Conservation (phyloP, 345 rosid species). For the Raphanus raphanistrum region DNA sequence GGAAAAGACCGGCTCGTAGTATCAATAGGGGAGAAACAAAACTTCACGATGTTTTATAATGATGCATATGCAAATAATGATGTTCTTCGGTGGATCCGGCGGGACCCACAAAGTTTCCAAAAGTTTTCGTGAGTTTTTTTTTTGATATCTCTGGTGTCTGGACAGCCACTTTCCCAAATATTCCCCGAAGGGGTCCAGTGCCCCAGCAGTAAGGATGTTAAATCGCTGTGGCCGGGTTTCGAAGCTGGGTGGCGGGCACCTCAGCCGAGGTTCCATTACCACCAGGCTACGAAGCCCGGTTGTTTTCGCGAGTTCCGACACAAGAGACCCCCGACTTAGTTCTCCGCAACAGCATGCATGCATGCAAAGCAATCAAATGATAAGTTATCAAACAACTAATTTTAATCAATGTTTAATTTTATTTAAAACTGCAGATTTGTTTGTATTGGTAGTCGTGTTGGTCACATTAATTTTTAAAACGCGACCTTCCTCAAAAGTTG, state of each 20-base stretch:
- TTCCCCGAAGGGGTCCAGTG: too few species aligned
- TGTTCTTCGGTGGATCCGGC: constrained; percentile 78
- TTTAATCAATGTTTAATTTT: neutral
- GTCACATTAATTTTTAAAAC: neutral
- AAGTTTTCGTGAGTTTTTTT: constrained; percentile 34
- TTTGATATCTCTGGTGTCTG: too few species aligned
- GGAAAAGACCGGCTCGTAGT: constrained; percentile 26
- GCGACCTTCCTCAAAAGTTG: constrained; percentile 74
- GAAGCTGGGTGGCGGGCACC: too few species aligned
- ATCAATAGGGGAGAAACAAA: neutral
- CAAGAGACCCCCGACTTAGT: neutral
- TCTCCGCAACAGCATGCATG: constrained; percentile 42
- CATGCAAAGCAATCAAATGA: constrained; percentile 39
- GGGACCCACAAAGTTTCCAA: constrained; percentile 44
- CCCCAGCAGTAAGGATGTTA: too few species aligned
- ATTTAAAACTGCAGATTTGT: constrained; percentile 16
- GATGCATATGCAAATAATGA: constrained; percentile 43
- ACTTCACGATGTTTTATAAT: constrained; percentile 29
- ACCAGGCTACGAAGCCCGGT: too few species aligned
- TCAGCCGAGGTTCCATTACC: too few species aligned
- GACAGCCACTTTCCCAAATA: too few species aligned
- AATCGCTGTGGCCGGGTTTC: too few species aligned
- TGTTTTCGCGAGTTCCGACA: neutral
- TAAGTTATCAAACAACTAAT: constrained; percentile 21
- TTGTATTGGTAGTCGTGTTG: constrained; percentile 36